phyloP scores from a whole-genome alignment of 441 rosid species.

The Erodium chrysanthum region DNA sequence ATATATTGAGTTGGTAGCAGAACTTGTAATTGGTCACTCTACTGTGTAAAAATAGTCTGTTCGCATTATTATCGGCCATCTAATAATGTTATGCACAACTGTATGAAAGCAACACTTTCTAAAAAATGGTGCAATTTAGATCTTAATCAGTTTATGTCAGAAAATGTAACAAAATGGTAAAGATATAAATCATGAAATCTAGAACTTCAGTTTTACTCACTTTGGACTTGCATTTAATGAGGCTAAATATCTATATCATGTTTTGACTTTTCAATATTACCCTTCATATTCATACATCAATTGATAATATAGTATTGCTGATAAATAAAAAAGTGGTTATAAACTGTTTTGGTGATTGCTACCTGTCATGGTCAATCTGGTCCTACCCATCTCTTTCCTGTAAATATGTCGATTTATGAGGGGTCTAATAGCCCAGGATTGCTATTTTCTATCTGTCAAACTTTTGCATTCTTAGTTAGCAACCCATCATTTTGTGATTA shows the following conservation, averaged over 20 bases:
- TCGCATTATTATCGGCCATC: not conserved
- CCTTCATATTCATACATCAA: not conserved
- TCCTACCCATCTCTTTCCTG: not conserved
- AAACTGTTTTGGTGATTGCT: not conserved
- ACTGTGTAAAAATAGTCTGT: not conserved
- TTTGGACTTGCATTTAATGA: not conserved
- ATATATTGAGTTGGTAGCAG: not conserved
- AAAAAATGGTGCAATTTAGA: not conserved
- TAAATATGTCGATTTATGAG: no score
- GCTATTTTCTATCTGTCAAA: no score
- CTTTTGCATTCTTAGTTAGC: no score
- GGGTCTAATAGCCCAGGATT: no score
- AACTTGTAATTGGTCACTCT: not conserved
- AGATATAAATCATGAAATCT: no score
- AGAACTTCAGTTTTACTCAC: not conserved
- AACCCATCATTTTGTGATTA: constrained; percentile 1
- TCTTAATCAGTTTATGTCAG: not conserved
- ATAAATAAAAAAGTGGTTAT: not conserved
- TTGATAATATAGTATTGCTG: not conserved
- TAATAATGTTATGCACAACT: not conserved
- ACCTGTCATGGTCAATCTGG: not conserved
- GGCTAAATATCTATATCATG: not conserved
- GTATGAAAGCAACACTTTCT: not conserved
- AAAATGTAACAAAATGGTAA: no score
- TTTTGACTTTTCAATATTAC: not conserved